Base-by-base conservation (phyloP, 139 green algal species). In the Chlorella sp. region DNA sequence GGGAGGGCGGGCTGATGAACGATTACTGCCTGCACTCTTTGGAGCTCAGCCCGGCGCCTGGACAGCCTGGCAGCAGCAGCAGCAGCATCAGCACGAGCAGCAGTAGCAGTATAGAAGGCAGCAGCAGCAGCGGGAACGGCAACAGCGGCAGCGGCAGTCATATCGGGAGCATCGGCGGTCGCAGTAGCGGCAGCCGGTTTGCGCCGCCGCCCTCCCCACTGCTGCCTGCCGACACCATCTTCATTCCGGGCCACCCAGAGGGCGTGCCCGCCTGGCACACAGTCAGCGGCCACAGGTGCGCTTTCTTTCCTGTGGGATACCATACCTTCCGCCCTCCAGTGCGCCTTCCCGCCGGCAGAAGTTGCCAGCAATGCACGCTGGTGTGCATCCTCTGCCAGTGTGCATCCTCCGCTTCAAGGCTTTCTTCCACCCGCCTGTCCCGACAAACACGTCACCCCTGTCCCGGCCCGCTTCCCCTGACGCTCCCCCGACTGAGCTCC, bases 251-350 rank as follows among this genome's bases (percentile, higher is more conserved):
- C 22, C n/a, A 28, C 34, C 34, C 40, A 37, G 83, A 75, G 61
- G 66, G 34, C 1, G 34, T 92, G n/a, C 86, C 80, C 4, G 91
- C 81, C 15, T 94, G 91, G 91, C 53, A 87, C 37, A 91, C 92
- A 11, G 32, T 57, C 40, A 94, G 91, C 42, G 92, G 92, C n/a
- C 92, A 94, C 85, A 80, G 92, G 86, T 88, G 39, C 79, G 26
- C 77, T 4, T 3, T 12, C 42, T 48, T 66, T 24, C 75, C 15
- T 53, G 1, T 48, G 24, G 28, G 14, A 36, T 2, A 11, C 15
- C 71, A 37, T n/a, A n/a, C 30, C 71, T 28, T 36, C 28, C 71
- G 3, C 71, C 71, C 28, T 37, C n/a, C n/a, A n/a, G n/a, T 39
- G 71, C 71, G 2, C 71, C 71, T 16, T 37, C 14, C 71, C 32